Evolutionary conservation across 306 rosid genomes (phyloP).

Genomic region (Fragaria ananassa): DNA sequence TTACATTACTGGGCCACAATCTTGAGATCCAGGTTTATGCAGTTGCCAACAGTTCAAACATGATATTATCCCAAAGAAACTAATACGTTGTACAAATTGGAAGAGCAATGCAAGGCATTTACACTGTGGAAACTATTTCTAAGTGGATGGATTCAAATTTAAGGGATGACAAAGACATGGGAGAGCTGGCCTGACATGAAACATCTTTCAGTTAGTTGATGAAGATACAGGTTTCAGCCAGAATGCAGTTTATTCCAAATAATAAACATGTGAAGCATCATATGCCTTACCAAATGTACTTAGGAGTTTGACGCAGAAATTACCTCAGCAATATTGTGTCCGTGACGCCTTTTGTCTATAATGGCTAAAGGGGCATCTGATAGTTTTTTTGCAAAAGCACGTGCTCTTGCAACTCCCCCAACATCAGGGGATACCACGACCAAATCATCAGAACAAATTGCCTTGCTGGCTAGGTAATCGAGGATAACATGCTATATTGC

Average conservation of each 20-base stretch:
- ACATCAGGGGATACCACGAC: slow-evolving; percentile 99
- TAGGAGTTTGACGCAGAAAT: neutral
- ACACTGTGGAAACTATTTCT: neutral
- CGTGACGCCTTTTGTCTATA: slow-evolving; percentile 93
- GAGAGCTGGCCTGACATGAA: neutral
- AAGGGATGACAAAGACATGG: neutral
- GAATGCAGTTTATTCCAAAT: neutral
- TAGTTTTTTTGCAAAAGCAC: slow-evolving; percentile 91
- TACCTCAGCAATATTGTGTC: slow-evolving; percentile 96
- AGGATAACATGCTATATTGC: slow-evolving; percentile 75
- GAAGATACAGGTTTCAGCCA: neutral
- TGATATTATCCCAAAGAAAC: neutral
- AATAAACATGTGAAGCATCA: neutral
- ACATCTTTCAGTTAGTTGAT: neutral
- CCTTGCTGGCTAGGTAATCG: slow-evolving; percentile 97
- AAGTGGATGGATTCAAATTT: neutral
- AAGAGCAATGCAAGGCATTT: neutral
- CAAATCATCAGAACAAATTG: slow-evolving; percentile 66
- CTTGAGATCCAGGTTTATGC: slow-evolving; percentile 1
- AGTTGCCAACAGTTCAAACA: neutral
- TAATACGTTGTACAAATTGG: neutral
- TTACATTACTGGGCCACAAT: neutral
- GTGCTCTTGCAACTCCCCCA: slow-evolving; percentile 99
- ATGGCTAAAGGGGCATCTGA: slow-evolving; percentile 98
- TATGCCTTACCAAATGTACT: neutral